Evolutionary conservation across 441 rosid genomes (phyloP).

Genomic region (Jatropha multifida): DNA sequence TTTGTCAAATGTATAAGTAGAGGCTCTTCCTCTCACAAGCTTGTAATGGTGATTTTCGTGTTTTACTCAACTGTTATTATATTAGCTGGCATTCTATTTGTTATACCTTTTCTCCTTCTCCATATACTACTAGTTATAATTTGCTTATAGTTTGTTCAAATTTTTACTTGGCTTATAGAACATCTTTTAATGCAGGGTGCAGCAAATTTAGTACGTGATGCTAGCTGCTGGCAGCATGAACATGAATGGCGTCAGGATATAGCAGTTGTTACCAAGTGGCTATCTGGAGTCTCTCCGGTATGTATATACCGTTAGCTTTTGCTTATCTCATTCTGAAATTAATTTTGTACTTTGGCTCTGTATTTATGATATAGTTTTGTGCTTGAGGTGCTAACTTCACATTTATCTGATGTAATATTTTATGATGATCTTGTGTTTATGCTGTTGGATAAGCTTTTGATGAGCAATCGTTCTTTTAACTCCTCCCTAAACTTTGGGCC

Average conservation of each 20-base stretch:
- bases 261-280: constrained; percentile 97
- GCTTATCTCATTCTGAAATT: constrained; percentile 16
- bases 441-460: neutral
- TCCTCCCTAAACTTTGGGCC: neutral
- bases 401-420: neutral
- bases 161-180: constrained; percentile 15
- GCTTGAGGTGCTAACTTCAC: neutral
- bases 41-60: constrained; percentile 13
- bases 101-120: neutral
- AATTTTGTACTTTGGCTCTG: neutral
- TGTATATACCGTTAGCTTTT: constrained; percentile 22
- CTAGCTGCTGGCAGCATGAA: constrained; percentile 95
- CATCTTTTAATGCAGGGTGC: constrained; percentile 63
- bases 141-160: constrained; percentile 7
- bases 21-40: constrained; percentile 16
- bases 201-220: constrained; percentile 81
- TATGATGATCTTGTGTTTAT: neutral
- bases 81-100: constrained; percentile 9
- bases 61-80: neutral
- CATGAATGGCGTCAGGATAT: constrained; percentile 99
- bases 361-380: neutral
- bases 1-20: constrained; percentile 1
- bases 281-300: constrained; percentile 94
- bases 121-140: neutral
- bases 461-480: neutral